A percentile compares a stretch with the other conserved stretches of the same genome.
Conservation (phyloP, 495 filamentous ascomycete genomes). For the Glarea lozoyensis region DNA sequence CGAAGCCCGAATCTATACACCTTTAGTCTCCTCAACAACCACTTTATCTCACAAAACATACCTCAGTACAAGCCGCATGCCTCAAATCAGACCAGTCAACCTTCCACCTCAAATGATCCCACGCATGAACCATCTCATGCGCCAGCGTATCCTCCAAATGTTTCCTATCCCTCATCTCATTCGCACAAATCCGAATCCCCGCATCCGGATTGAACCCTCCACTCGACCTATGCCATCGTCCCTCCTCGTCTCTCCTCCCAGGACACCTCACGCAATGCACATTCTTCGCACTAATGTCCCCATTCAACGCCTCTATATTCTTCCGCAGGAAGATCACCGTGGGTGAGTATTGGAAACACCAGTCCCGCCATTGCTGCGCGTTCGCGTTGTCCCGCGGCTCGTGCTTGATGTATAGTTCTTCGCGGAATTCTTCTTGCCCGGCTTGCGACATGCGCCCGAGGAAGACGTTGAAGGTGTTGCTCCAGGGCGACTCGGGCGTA, state of each 20-base stretch:
- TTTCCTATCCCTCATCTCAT: constrained; percentile 62
- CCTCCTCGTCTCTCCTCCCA: constrained; percentile 26
- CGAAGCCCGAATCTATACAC: constrained; percentile 74
- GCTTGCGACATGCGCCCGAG: constrained; percentile 59
- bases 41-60: constrained; percentile 27
- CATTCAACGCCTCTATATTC: constrained; percentile 68
- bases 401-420: constrained; percentile 54
- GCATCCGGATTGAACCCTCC: constrained; percentile 79
- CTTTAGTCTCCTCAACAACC: constrained; percentile 9
- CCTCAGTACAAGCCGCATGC: constrained; percentile 94
- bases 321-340: constrained; percentile 75
- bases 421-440: constrained; percentile 61
- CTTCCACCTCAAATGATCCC: constrained; percentile 86
- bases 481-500: constrained; percentile 60
- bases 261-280: constrained; percentile 75
- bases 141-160: constrained; percentile 90
- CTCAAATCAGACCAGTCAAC: constrained; percentile 71
- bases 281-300: constrained; percentile 60
- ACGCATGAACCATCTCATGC: constrained; percentile 97
- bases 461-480: constrained; percentile 70
- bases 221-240: constrained; percentile 38
- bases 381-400: constrained; percentile 64
- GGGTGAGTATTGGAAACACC: constrained; percentile 71
- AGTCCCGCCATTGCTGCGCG: constrained; percentile 73
- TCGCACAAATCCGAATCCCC: constrained; percentile 86